Evolutionary conservation across 176 grass and related monocot genomes (phyloP).

Genomic region (Oryza meyeriana): DNA sequence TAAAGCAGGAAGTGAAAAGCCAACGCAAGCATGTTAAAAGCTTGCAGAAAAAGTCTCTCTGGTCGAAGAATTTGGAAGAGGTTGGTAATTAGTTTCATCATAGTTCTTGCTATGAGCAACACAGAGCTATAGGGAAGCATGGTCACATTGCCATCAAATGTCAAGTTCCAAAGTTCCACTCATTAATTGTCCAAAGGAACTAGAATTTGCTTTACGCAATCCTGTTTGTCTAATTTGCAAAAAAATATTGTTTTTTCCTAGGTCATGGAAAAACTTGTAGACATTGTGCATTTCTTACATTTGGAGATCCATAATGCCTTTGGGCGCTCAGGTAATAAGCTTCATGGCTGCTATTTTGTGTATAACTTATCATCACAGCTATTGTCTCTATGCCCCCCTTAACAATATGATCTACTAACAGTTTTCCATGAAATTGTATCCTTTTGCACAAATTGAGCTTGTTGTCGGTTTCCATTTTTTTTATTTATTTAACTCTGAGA

Average conservation of each 20-base stretch:
- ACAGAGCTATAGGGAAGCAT: constrained; percentile 10
- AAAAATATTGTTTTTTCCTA: constrained; percentile 36
- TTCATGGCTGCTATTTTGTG: constrained; percentile 23
- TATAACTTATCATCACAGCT: neutral
- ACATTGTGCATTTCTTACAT: constrained; percentile 96
- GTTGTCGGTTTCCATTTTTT: neutral
- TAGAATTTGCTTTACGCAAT: constrained; percentile 12
- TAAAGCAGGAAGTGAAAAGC: constrained; percentile 93
- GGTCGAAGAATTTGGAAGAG: constrained; percentile 97
- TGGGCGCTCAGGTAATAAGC: constrained; percentile 67
- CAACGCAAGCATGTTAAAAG: constrained; percentile 80
- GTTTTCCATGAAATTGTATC: neutral
- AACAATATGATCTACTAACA: neutral
- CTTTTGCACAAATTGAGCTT: constrained; percentile 16
- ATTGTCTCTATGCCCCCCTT: neutral
- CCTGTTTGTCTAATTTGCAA: constrained; percentile 10
- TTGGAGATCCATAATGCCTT: constrained; percentile 79
- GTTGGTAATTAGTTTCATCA: constrained; percentile 53
- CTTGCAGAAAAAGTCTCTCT: constrained; percentile 86
- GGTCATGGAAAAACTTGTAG: constrained; percentile 97
- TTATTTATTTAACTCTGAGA: constrained; percentile 17
- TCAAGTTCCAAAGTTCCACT: constrained; percentile 2
- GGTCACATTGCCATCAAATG: constrained; percentile 7
- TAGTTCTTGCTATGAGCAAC: constrained; percentile 22
- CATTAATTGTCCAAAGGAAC: neutral